Evolutionary conservation across 2,329 filamentous ascomycete species (phyloP).

Genomic region (Sporothrix humicola): DNA sequence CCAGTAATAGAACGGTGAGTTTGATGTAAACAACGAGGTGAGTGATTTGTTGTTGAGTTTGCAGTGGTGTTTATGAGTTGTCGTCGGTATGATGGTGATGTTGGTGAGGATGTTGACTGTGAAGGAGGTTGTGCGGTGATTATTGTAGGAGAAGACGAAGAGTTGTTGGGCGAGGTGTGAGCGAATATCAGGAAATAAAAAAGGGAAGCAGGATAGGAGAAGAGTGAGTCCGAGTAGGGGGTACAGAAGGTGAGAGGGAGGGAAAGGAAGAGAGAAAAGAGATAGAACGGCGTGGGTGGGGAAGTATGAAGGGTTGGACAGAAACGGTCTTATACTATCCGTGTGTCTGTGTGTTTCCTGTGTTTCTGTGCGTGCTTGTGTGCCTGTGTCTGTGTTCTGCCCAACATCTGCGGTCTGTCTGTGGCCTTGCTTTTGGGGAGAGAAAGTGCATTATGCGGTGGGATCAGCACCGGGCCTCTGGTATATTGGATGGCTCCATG

Average conservation of each 20-base stretch:
- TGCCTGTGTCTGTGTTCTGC: background rate
- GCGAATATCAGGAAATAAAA: background rate
- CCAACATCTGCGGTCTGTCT: background rate
- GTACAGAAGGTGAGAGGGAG: slow-evolving; percentile 13
- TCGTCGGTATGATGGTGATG: background rate
- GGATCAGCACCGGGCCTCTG: slow-evolving; percentile 35
- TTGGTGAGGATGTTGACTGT: background rate
- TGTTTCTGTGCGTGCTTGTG: slow-evolving; percentile 17
- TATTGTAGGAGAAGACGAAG: background rate
- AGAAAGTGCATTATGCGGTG: slow-evolving; percentile 33
- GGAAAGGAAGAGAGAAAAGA: background rate
- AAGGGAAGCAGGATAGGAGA: background rate
- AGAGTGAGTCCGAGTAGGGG: background rate
- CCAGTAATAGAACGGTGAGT: background rate
- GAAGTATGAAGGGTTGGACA: slow-evolving; percentile 20
- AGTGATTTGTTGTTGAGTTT: background rate
- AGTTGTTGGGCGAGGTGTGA: background rate
- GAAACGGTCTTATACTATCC: slow-evolving; percentile 35
- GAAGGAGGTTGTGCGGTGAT: background rate
- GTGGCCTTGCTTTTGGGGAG: background rate
- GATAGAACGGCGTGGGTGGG: slow-evolving; percentile 24
- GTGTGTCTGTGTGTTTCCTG: slow-evolving; percentile 20
- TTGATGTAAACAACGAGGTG: background rate
- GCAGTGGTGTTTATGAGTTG: background rate
- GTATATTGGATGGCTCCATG: slow-evolving; percentile 38